Conservation (phyloP, 163 green algal species). For the Volvox carteri region DNA sequence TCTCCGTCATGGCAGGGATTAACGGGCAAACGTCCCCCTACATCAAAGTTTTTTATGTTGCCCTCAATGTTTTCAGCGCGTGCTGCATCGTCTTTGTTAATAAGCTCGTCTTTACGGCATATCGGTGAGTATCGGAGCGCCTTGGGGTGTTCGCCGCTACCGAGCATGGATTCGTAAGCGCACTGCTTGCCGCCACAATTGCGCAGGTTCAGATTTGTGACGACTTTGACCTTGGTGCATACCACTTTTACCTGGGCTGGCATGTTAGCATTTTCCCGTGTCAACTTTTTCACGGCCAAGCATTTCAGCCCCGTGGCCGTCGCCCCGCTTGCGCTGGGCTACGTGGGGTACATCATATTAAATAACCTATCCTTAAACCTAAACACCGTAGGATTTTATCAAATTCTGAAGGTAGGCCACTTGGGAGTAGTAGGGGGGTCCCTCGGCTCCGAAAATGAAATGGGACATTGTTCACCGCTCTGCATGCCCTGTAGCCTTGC, state of each 20-base stretch:
- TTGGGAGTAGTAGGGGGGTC: not conserved
- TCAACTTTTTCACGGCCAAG: constrained; percentile 60
- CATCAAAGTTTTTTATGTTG: constrained; percentile 35
- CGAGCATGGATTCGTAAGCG: too few species aligned
- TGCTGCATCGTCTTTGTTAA: constrained; percentile 69
- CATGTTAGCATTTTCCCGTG: constrained; percentile 46
- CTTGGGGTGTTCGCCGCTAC: too few species aligned
- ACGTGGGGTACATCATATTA: constrained; percentile 65
- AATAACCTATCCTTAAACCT: constrained; percentile 66
- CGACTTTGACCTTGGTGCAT: constrained; percentile 62
- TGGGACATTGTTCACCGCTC: too few species aligned
- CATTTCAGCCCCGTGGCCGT: constrained; percentile 21
- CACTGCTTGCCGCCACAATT: too few species aligned
- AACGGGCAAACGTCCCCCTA: not conserved
- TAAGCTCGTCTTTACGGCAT: constrained; percentile 61
- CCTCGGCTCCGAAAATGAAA: too few species aligned
- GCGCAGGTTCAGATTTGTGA: constrained; percentile 60
- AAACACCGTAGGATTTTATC: constrained; percentile 70
- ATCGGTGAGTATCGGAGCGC: constrained; percentile 27
- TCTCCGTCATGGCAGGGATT: constrained; percentile 7
- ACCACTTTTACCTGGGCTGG: constrained; percentile 65
- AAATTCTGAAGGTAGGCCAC: constrained; percentile 58
- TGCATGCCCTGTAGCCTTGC: too few species aligned
- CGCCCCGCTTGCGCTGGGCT: constrained; percentile 56
- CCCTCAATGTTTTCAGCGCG: constrained; percentile 57